phyloP scores from a whole-genome alignment of 148 eudicot species.

The Persicaria tinctoria region DNA sequence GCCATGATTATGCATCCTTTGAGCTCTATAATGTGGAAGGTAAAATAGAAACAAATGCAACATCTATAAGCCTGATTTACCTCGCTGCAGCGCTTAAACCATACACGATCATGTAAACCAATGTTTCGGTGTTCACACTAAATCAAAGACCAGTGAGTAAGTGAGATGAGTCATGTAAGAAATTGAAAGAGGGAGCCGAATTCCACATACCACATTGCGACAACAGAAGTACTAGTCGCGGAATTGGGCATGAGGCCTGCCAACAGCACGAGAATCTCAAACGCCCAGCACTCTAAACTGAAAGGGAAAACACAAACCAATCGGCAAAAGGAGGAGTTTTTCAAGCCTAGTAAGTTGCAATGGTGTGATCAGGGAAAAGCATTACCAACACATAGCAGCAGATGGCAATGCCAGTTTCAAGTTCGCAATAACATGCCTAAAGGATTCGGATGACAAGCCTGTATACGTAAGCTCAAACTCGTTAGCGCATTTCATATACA shows the following conservation, averaged over 20 bases:
- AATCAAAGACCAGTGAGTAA: neutral
- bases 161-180: neutral
- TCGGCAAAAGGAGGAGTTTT: neutral
- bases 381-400: constrained; percentile 79
- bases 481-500: constrained; percentile 29
- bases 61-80: constrained; percentile 20
- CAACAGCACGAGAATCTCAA: constrained; percentile 69
- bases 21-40: neutral
- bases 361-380: neutral
- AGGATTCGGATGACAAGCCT: constrained; percentile 47
- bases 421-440: constrained; percentile 26
- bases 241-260: constrained; percentile 78
- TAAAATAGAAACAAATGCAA: neutral
- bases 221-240: constrained; percentile 55
- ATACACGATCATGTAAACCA: constrained; percentile 59
- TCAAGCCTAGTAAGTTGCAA: neutral
- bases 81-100: constrained; percentile 85
- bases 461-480: constrained; percentile 47
- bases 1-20: constrained; percentile 1
- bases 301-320: neutral
- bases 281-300: constrained; percentile 92
- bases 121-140: constrained; percentile 78
- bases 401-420: constrained; percentile 71
- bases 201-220: constrained; percentile 60
- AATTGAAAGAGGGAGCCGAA: neutral